Conservation (phyloP, 2,329 filamentous ascomycete species). For the Paramyrothecium roridum region DNA sequence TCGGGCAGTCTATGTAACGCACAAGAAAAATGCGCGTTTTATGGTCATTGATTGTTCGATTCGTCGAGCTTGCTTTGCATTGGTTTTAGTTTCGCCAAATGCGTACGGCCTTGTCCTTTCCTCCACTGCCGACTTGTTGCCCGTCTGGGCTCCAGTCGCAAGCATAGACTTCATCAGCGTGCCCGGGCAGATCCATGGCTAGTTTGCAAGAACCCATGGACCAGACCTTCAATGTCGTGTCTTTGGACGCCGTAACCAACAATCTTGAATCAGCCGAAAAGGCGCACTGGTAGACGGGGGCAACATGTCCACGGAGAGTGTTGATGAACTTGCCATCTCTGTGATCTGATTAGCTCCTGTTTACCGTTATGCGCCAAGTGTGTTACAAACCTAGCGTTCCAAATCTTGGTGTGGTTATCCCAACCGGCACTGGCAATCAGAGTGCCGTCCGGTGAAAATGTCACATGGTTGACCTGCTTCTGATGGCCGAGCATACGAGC, state of each 20-base stretch:
- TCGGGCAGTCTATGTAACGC: too few species aligned
- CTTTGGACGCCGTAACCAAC: slow-evolving; percentile 83
- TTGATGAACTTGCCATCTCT: slow-evolving; percentile 75
- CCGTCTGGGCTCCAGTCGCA: slow-evolving; percentile 95
- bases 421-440: slow-evolving; percentile 86
- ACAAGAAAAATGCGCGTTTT: too few species aligned
- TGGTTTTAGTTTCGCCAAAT: slow-evolving; percentile 58
- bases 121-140: slow-evolving; percentile 82
- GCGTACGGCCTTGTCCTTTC: slow-evolving; percentile 80
- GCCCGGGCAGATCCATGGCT: slow-evolving; percentile 76
- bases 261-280: slow-evolving; percentile 92
- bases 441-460: slow-evolving; percentile 85
- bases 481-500: slow-evolving; percentile 91
- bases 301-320: slow-evolving; percentile 83
- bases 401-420: slow-evolving; percentile 93
- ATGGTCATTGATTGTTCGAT: too few species aligned
- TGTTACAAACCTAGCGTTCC: slow-evolving; percentile 67
- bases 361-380: slow-evolving; percentile 15
- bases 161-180: slow-evolving; percentile 90
- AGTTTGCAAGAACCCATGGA: slow-evolving; percentile 84
- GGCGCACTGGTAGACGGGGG: slow-evolving; percentile 85
- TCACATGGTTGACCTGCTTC: slow-evolving; percentile 94
- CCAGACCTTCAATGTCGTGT: slow-evolving; percentile 94
- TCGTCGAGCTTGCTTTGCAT: not conserved
- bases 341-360: not conserved